Percentiles rank a stretch among this genome's conserved stretches.
These are phyloP conservation scores for Fonsecaea nubica DNA, from an alignment of 2,329 filamentous ascomycete species.

Conservation along the genomic window DNA sequence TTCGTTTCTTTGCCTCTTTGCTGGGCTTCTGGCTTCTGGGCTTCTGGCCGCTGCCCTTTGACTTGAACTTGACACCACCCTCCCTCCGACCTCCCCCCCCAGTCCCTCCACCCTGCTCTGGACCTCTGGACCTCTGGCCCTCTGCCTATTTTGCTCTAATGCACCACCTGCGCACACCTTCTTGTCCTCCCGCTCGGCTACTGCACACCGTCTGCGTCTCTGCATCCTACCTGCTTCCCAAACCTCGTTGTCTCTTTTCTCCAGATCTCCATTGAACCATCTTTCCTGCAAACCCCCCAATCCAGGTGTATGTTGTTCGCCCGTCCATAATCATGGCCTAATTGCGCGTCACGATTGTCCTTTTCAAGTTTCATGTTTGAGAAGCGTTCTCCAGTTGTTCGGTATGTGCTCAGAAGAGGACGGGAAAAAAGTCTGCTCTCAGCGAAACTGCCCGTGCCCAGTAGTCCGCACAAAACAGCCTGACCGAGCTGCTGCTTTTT, in stretches of 20 bases:
- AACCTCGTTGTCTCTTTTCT: constrained; percentile 37
- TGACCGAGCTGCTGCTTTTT: constrained; percentile 17
- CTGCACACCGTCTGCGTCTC: constrained; percentile 37
- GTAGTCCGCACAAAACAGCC: constrained; percentile 17
- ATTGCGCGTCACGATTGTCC: constrained; percentile 31
- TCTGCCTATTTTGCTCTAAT: constrained; percentile 36
- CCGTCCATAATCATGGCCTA: constrained; percentile 28
- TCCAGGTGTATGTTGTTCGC: constrained; percentile 22
- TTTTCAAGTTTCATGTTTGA: constrained; percentile 27
- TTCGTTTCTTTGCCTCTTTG: constrained; percentile 15
- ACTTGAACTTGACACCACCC: constrained; percentile 9
- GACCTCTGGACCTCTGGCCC: constrained; percentile 8
- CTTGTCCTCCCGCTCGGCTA: constrained; percentile 38
- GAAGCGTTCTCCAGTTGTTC: constrained; percentile 28
- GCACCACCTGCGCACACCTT: constrained; percentile 37
- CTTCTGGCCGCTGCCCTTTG: constrained; percentile 12
- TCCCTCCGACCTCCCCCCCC: constrained; percentile 6
- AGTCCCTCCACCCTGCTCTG: constrained; percentile 10
- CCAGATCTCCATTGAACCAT: constrained; percentile 38
- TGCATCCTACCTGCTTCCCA: constrained; percentile 37
- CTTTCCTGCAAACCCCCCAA: constrained; percentile 31
- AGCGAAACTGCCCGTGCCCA: constrained; percentile 19
- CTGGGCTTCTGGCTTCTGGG: constrained; percentile 14
- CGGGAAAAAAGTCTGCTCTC: constrained; percentile 8
- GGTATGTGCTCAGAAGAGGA: constrained; percentile 27